Evolutionary conservation across 768 basidiomycete species (phyloP).

Genomic region (Saitozyma podzolica): DNA sequence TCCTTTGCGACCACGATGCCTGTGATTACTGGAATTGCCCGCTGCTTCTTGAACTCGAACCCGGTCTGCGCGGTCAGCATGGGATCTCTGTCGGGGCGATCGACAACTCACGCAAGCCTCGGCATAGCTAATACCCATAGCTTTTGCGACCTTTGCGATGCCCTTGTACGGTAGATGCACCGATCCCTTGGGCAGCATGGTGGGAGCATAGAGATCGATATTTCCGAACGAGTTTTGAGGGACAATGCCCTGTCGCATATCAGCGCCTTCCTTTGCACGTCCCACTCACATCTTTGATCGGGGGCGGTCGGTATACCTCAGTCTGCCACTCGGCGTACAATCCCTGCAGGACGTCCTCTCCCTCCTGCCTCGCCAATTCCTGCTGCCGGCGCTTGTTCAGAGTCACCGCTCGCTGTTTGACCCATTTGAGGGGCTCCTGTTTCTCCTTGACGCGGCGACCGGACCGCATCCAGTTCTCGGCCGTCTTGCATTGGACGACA

Average conservation of each 20-base stretch:
- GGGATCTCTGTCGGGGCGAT: neutral
- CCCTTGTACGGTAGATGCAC: conserved; percentile 89
- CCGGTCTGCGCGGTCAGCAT: conserved; percentile 64
- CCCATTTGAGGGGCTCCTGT: conserved; percentile 83
- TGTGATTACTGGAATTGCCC: conserved; percentile 77
- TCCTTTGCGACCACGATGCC: conserved; percentile 86
- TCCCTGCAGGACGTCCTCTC: conserved; percentile 74
- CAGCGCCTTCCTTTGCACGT: conserved; percentile 1
- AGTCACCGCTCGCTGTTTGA: conserved; percentile 81
- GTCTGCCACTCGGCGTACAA: conserved; percentile 84
- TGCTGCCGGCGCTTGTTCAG: conserved; percentile 73
- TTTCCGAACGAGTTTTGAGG: conserved; percentile 97
- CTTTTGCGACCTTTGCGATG: conserved; percentile 80
- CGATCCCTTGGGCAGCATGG: conserved; percentile 88
- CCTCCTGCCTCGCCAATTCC: conserved; percentile 61
- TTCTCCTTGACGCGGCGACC: conserved; percentile 72
- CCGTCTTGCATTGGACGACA: conserved; percentile 81
- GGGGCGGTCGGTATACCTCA: conserved; percentile 71
- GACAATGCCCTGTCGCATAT: conserved; percentile 69
- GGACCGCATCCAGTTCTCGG: conserved; percentile 91
- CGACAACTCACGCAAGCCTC: conserved; percentile 84
- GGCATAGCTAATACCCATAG: conserved; percentile 83
- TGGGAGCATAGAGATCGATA: conserved; percentile 89
- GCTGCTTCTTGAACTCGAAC: conserved; percentile 92
- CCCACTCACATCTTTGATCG: conserved; percentile 73